Evolutionary conservation across 805 yeast genomes (phyloP).

Genomic region (Cyberlindnera sargentensis): DNA sequence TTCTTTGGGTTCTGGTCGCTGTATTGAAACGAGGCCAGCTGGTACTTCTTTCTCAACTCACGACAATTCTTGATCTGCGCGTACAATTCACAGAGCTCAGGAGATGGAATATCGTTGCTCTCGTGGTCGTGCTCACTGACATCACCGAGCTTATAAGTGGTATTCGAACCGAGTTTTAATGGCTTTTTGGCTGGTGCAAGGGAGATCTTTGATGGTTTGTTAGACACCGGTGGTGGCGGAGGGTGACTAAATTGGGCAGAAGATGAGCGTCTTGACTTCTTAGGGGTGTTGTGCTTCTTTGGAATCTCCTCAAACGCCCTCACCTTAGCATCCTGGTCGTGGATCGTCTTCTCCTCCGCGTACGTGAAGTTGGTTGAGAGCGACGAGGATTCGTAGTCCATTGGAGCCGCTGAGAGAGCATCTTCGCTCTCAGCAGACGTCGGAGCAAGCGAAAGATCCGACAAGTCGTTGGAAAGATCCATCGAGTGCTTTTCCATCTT

Average conservation of each 20-base stretch:
- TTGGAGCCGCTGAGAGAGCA: neutral
- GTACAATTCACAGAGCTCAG: conserved; percentile 59
- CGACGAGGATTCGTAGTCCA: neutral
- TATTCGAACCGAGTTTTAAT: conserved; percentile 1
- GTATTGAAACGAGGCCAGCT: conserved; percentile 61
- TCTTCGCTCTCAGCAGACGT: no score
- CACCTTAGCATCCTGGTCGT: conserved; percentile 61
- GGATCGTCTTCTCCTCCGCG: conserved; percentile 55
- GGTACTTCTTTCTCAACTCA: conserved; percentile 70
- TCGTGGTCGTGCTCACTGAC: conserved; percentile 43
- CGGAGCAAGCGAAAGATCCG: neutral
- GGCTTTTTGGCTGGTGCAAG: conserved; percentile 8
- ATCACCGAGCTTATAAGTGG: conserved; percentile 37
- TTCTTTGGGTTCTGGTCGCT: conserved; percentile 84
- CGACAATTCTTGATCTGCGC: conserved; percentile 59
- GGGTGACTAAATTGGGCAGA: conserved; percentile 30
- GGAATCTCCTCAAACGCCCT: conserved; percentile 41
- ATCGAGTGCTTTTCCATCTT: neutral
- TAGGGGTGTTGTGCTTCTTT: conserved; percentile 19
- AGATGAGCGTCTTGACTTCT: conserved; percentile 27
- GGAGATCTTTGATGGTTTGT: conserved; percentile 20
- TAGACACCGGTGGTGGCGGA: conserved; percentile 31
- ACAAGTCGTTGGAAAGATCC: conserved; percentile 2
- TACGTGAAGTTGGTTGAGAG: conserved; percentile 52
- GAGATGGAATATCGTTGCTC: conserved; percentile 54